Base-by-base conservation (phyloP, 129 eudicot genomes). In the Pittosporum tobira region DNA sequence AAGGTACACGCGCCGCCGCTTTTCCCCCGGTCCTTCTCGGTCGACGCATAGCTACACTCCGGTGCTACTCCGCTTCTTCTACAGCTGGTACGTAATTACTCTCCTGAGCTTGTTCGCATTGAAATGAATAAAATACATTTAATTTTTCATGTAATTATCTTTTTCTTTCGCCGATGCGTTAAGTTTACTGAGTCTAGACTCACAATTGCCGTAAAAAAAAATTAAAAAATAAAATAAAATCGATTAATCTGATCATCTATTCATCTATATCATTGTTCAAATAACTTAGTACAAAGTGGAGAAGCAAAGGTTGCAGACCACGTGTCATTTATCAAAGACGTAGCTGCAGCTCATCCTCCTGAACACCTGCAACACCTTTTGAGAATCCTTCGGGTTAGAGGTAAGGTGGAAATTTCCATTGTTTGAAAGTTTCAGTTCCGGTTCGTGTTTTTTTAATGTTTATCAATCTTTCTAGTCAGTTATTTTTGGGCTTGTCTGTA, bases 371-470 rank as follows among this genome's bases (percentile, higher is more conserved):
- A 71, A 74, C 84, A 87, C 26, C 87, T 91, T 71, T 70, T 91
- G 54, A 83, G 75, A 69, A 77, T 91, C 73, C 95, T 91, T 61
- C 94, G 83, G 84, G 87, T 80, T 73, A 91, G 73, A 91, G 99
- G 98, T 91, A 81, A 77, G 62, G 48, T 60, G 18, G 42, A 44
- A 51, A 20, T 21, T 46, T 38, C n/a, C 6, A 40, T 56, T 56
- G 9, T 10, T 19, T 18, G 61, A n/a, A n/a, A n/a, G n/a, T n/a
- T n/a, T n/a, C n/a, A n/a, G n/a, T n/a, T n/a, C n/a, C n/a, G n/a
- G n/a, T n/a, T n/a, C n/a, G n/a, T n/a, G n/a, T n/a, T n/a, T n/a
- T n/a, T n/a, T n/a, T n/a, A n/a, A n/a, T n/a, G n/a, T n/a, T n/a
- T n/a, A n/a, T n/a, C n/a, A n/a, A n/a, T n/a, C n/a, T n/a, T n/a